Evolutionary conservation across 2,329 filamentous ascomycete genomes (phyloP).

Genomic region (Pleoardoris graminearum): DNA sequence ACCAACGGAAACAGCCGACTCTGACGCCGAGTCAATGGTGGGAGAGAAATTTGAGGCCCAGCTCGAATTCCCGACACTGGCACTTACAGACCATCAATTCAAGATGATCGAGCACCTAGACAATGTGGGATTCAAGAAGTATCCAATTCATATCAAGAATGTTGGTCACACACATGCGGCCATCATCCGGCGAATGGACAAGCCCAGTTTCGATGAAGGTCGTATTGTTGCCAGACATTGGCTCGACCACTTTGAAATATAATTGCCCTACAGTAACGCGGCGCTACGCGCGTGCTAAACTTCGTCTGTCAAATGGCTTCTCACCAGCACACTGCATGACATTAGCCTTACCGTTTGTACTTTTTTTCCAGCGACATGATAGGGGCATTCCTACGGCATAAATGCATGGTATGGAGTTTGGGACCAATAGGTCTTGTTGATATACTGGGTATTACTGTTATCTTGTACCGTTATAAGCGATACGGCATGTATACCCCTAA

Average conservation of each 20-base stretch:
- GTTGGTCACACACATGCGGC: constrained; percentile 80
- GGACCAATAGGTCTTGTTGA: too few relatives aligned
- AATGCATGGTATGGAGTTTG: not conserved
- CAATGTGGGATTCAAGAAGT: constrained; percentile 61
- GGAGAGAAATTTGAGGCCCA: constrained; percentile 36
- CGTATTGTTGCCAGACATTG: constrained; percentile 79
- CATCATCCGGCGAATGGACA: constrained; percentile 77
- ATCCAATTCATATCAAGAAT: constrained; percentile 73
- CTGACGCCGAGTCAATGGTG: constrained; percentile 34
- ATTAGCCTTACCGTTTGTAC: too few relatives aligned
- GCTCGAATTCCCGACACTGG: constrained; percentile 68
- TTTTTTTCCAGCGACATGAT: too few relatives aligned
- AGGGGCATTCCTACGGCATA: too few relatives aligned
- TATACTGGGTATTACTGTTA: too few relatives aligned
- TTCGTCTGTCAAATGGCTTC: too few relatives aligned
- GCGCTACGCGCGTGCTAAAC: too few relatives aligned
- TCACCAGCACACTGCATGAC: too few relatives aligned
- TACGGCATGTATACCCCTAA: not conserved
- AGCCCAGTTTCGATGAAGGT: constrained; percentile 72
- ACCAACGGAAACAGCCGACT: constrained; percentile 13
- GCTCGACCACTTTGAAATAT: constrained; percentile 69
- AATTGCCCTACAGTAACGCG: too few relatives aligned
- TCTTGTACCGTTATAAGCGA: not conserved
- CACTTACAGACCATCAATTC: constrained; percentile 79
- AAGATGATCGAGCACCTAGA: constrained; percentile 80